phyloP scores from a whole-genome alignment of 139 green algal species.

The Chlamydomonas sphaeroides region DNA sequence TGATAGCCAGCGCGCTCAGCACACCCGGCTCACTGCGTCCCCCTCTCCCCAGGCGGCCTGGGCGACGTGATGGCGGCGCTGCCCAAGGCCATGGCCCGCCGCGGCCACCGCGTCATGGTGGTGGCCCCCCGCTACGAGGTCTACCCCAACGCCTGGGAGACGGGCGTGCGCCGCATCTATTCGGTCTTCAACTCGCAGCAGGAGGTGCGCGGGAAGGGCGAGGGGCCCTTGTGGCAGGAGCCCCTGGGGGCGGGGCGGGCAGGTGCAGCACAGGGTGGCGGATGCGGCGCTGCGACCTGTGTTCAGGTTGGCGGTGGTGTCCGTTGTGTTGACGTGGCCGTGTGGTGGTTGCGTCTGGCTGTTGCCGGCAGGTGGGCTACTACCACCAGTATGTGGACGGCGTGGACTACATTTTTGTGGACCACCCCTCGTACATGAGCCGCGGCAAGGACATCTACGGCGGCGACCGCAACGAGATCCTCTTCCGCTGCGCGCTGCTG shows the following conservation, averaged over 20 bases:
- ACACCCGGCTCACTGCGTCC: no score
- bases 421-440: conserved; percentile 86
- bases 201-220: conserved; percentile 67
- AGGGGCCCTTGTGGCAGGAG: no score
- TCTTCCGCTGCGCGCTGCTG: conserved; percentile 83
- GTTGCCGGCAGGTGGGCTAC: conserved; percentile 87
- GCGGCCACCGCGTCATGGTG: conserved; percentile 92
- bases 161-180: conserved; percentile 73
- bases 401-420: conserved; percentile 94
- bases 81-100: conserved; percentile 84
- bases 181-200: conserved; percentile 70
- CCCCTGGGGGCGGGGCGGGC: no score
- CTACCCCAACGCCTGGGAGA: conserved; percentile 66
- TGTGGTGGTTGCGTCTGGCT: no score
- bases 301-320: no score
- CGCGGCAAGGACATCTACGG: conserved; percentile 82
- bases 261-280: no score
- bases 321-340: no score
- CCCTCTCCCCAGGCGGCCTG: conserved; percentile 81
- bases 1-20: no score
- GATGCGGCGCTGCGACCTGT: no score
- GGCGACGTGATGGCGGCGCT: conserved; percentile 96
- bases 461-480: conserved; percentile 73
- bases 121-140: conserved; percentile 78
- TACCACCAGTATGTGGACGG: conserved; percentile 85